Evolutionary conservation across 257 asterid genomes (phyloP).

Genomic region (Eucommia ulmoides): DNA sequence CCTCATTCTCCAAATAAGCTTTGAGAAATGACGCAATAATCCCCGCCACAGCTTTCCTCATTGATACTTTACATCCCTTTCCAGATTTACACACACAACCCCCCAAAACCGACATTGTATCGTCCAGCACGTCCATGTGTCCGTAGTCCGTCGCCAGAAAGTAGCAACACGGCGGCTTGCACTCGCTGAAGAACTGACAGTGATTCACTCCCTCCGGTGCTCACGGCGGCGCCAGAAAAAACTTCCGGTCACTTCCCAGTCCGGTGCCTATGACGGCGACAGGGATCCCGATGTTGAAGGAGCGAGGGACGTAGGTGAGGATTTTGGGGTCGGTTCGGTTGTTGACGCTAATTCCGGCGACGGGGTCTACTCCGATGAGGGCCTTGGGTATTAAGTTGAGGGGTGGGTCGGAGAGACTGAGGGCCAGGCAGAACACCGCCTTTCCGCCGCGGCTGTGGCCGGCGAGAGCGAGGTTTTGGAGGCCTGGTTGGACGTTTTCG

Average conservation of each 20-base stretch:
- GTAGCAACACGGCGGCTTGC: conserved; percentile 57
- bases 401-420: conserved; percentile 19
- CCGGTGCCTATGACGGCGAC: conserved; percentile 47
- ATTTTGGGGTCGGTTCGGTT: conserved; percentile 29
- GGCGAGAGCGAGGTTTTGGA: conserved; percentile 30
- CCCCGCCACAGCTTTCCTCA: conserved; percentile 61
- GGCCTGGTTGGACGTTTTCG: conserved; percentile 23
- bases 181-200: conserved; percentile 57
- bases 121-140: conserved; percentile 45
- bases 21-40: conserved; percentile 53
- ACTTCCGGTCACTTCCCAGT: conserved; percentile 30
- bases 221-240: conserved; percentile 25
- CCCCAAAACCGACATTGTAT: conserved; percentile 18
- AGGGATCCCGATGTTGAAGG: conserved; percentile 35
- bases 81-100: conserved; percentile 35
- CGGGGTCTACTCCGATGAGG: conserved; percentile 55
- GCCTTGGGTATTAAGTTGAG: conserved; percentile 35
- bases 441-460: conserved; percentile 76
- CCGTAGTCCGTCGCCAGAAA: conserved; percentile 64
- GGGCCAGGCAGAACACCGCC: conserved; percentile 42
- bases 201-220: conserved; percentile 57
- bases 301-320: conserved; percentile 39
- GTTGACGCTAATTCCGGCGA: conserved; percentile 21
- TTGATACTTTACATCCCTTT: conserved; percentile 24
- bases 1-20: conserved; percentile 44